Base-by-base conservation (phyloP, 345 rosid genomes). In the Xanthoceras sorbifolium region DNA sequence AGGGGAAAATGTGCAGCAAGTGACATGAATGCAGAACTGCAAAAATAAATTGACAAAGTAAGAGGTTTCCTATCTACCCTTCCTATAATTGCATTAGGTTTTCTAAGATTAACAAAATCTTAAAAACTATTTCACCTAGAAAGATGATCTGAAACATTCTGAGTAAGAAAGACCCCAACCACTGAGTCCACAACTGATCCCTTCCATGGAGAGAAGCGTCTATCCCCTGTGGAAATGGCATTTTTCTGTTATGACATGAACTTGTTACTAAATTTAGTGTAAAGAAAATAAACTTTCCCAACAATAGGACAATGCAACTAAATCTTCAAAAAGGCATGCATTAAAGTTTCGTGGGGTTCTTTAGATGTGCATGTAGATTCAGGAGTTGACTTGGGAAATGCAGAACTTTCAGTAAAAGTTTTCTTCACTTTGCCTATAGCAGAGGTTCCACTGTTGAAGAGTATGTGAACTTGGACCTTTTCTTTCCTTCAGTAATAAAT, bases 121-220 rank as follows among this genome's bases (percentile, higher is more conserved):
- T n/a, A 18, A 34, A 80, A 84, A 82, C 10, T 63, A 71, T 20
- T 67, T 84, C 69, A 93, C 99, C 98, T 94, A 32, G 98, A 94
- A 59, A 94, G 91, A 82, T 94, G 98, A 77, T 94, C 98, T 20
- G 98, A 92, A 76, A 97, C 99, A 75, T 97, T 97, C 74, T 97
- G 98, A 29, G 99, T 97, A 15, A 97, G 97, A 82, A 97, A 97
- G 25, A 97, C 99, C 75, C 99, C 98, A 69, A 94, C 87, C 5
- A 97, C 98, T 5, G 98, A 97, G 86, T 97, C 99, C 57, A 97
- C 92, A 31, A 91, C 97, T 1, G 99, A 97, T 74, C 98, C 99
- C 65, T 97, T 97, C 99, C 98, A 97, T 65, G 84, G 90, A 36
- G 98, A 89, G 85, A 97, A 97, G 65, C 97, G 90, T 67, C 99